These are phyloP conservation scores for Umbilicus rupestris DNA, from an alignment of 164 flowering plant species.

Conservation along the genomic window DNA sequence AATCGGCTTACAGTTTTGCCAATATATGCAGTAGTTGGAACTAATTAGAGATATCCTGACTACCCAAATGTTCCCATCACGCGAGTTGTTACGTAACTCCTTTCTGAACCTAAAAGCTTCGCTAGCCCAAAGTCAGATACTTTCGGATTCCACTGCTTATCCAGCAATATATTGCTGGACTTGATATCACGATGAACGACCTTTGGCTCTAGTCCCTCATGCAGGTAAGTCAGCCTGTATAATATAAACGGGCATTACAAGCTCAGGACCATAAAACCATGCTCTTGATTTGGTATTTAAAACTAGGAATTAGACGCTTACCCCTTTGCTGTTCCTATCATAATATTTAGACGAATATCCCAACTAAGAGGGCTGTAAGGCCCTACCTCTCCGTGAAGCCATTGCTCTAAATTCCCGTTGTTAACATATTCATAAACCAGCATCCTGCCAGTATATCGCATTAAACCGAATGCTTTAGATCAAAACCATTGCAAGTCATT, in stretches of 20 bases:
- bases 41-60: conserved; percentile 5
- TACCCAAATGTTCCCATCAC: conserved; percentile 96
- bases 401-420: conserved; percentile 79
- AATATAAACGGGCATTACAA: background rate
- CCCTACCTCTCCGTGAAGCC: conserved; percentile 87
- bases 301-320: conserved; percentile 13
- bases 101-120: conserved; percentile 73
- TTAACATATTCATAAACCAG: conserved; percentile 81
- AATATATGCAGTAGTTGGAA: background rate
- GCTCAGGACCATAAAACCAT: background rate
- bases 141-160: conserved; percentile 72
- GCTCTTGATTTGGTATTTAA: background rate
- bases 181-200: conserved; percentile 88
- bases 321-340: conserved; percentile 88
- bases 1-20: background rate
- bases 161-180: conserved; percentile 79
- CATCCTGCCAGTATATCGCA: conserved; percentile 36
- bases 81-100: conserved; percentile 76
- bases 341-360: conserved; percentile 69
- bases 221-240: conserved; percentile 61
- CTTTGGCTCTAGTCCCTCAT: conserved; percentile 89
- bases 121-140: conserved; percentile 89
- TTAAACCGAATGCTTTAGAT: conserved; percentile 2
- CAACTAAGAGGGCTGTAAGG: conserved; percentile 64
- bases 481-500: background rate